Percentiles rank a stretch among this genome's conserved stretches.
Conservation (phyloP, 176 grass and related monocot genomes). For the Aegilops longissima region DNA sequence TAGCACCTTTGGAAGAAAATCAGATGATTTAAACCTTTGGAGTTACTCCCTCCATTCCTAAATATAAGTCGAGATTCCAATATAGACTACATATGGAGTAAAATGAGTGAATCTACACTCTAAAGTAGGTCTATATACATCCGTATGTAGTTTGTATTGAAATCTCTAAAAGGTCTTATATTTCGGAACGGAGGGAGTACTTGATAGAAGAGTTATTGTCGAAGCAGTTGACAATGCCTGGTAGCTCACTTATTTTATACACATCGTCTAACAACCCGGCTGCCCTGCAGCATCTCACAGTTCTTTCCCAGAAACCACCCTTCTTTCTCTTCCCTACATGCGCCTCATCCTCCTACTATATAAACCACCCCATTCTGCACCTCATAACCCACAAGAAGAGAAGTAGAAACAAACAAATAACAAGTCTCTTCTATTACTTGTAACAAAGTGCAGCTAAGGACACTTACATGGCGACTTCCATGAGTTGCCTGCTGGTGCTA, state of each 20-base stretch:
- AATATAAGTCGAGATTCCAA: no score
- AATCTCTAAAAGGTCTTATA: no score
- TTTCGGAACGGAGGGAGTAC: no score
- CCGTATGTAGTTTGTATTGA: no score
- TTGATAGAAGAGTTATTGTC: neutral
- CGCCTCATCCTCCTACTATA: conserved; percentile 31
- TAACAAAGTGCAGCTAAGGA: conserved; percentile 22
- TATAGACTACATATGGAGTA: no score
- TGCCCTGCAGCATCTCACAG: conserved; percentile 29
- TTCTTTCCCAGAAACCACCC: conserved; percentile 21
- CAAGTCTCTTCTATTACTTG: conserved; percentile 10
- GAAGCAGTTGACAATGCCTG: conserved; percentile 17
- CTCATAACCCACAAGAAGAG: conserved; percentile 27
- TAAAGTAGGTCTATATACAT: no score
- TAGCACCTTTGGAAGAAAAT: neutral
- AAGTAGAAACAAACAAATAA: conserved; percentile 21
- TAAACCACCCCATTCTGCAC: conserved; percentile 43
- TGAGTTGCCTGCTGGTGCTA: conserved; percentile 44
- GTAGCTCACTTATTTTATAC: conserved; percentile 36
- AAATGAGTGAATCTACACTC: no score
- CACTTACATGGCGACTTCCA: conserved; percentile 49
- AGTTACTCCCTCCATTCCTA: neutral
- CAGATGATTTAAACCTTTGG: conserved; percentile 3
- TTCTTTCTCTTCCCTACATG: conserved; percentile 1
- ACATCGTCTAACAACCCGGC: conserved; percentile 48